Conservation (phyloP, 805 yeast genomes). For the Saturnispora diversa region DNA sequence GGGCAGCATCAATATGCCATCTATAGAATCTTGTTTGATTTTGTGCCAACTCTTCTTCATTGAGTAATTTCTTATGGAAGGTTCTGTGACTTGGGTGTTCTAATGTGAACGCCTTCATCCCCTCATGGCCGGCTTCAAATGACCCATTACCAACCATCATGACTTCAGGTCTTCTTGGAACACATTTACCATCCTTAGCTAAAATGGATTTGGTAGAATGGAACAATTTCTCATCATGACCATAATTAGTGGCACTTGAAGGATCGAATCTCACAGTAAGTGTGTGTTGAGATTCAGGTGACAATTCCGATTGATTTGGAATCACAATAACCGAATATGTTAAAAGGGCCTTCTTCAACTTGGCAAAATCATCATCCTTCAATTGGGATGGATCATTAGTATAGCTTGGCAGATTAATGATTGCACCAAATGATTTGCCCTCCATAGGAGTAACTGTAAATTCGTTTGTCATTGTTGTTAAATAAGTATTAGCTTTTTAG, state of each 20-base stretch:
- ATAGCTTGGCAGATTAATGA: constrained; percentile 54
- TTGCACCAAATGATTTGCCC: constrained; percentile 60
- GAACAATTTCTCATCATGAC: constrained; percentile 71
- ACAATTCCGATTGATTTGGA: constrained; percentile 58
- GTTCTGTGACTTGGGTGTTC: constrained; percentile 81
- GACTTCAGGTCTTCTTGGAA: constrained; percentile 80
- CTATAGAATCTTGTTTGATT: constrained; percentile 77
- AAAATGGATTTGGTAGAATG: constrained; percentile 60
- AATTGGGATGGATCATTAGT: constrained; percentile 68
- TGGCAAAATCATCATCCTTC: constrained; percentile 55
- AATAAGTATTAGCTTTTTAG: not conserved
- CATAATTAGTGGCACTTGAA: constrained; percentile 58
- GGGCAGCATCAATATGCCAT: constrained; percentile 91
- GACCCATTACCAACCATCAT: constrained; percentile 82
- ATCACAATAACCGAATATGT: constrained; percentile 65
- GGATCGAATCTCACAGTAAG: constrained; percentile 78
- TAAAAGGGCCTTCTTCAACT: constrained; percentile 56
- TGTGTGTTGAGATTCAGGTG: constrained; percentile 68
- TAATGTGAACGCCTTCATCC: constrained; percentile 44
- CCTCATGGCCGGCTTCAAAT: constrained; percentile 38
- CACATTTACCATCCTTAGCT: constrained; percentile 71
- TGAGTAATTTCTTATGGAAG: constrained; percentile 63
- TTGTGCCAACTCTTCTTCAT: constrained; percentile 52
- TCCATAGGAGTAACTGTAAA: constrained; percentile 39
- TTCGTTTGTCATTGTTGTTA: constrained; percentile 7